Conservation (phyloP, 176 grass and related monocot species). For the Eleusine coracana region DNA sequence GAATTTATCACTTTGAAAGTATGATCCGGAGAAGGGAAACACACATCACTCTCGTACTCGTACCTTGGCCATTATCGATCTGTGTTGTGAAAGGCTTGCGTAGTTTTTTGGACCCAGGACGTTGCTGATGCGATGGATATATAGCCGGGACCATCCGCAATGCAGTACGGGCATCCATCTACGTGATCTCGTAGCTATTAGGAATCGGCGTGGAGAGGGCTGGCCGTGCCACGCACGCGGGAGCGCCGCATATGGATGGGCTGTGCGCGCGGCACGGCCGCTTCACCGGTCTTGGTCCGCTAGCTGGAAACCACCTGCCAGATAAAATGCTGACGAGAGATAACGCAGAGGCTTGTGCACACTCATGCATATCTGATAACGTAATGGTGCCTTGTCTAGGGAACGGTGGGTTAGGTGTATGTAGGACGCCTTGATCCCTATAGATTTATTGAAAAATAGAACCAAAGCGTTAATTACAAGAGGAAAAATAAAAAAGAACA, state of each 20-base stretch:
- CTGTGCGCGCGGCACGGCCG: too few species aligned
- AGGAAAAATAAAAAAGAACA: too few species aligned
- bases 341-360: background rate
- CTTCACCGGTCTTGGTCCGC: background rate
- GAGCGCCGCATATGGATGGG: conserved; percentile 5
- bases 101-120: background rate
- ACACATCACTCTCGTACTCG: background rate
- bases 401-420: background rate
- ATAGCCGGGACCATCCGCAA: background rate
- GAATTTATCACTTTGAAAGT: background rate
- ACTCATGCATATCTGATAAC: background rate
- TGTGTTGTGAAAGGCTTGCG: background rate
- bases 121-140: background rate
- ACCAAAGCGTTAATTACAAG: too few species aligned
- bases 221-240: background rate
- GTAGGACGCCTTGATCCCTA: background rate
- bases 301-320: background rate
- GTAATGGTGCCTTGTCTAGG: background rate
- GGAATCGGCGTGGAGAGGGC: background rate
- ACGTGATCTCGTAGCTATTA: too few species aligned
- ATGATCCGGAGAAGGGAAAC: background rate
- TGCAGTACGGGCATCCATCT: background rate
- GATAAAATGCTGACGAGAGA: background rate
- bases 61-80: background rate
- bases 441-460: too few species aligned